phyloP scores from a whole-genome alignment of 1,284 basidiomycete species.

The Cutaneotrichosporon spelunceum region DNA sequence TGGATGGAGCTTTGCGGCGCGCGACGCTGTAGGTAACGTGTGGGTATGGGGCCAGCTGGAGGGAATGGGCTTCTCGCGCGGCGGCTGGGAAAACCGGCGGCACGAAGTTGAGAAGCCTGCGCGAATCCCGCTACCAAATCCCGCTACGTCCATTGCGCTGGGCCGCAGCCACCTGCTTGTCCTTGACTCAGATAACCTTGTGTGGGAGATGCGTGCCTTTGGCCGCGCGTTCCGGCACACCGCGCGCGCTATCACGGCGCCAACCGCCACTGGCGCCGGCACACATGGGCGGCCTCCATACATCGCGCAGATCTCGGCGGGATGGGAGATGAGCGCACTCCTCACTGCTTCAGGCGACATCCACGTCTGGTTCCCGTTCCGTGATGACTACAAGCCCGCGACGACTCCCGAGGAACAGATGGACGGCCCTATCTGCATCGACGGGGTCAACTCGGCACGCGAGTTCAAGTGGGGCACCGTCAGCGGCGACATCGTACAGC shows the following conservation, averaged over 20 bases:
- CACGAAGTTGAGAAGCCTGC: constrained; percentile 35
- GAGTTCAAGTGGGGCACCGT: constrained; percentile 39
- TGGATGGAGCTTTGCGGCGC: constrained; percentile 60
- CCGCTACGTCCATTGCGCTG: constrained; percentile 33
- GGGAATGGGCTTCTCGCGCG: constrained; percentile 62
- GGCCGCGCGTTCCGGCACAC: constrained; percentile 47
- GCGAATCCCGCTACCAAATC: constrained; percentile 38
- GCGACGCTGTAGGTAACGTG: constrained; percentile 66
- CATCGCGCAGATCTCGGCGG: constrained; percentile 63
- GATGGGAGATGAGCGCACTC: constrained; percentile 71
- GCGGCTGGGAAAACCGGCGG: constrained; percentile 44
- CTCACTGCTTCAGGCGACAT: constrained; percentile 68
- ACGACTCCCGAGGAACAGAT: constrained; percentile 22
- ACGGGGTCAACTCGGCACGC: constrained; percentile 41
- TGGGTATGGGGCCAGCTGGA: constrained; percentile 71
- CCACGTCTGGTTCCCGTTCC: constrained; percentile 69
- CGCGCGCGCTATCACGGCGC: constrained; percentile 32
- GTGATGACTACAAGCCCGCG: constrained; percentile 37
- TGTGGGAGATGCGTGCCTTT: constrained; percentile 46
- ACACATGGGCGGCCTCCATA: constrained; percentile 24
- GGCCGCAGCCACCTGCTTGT: constrained; percentile 43
- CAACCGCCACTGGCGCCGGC: constrained; percentile 29
- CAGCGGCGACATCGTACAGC: constrained; percentile 25
- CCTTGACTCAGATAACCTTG: constrained; percentile 45
- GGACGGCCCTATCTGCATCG: constrained; percentile 33